A percentile compares a stretch with the other conserved stretches of the same genome.
phyloP scores from a whole-genome alignment of 2,329 filamentous ascomycete species.

The Leptographium wingfieldii region DNA sequence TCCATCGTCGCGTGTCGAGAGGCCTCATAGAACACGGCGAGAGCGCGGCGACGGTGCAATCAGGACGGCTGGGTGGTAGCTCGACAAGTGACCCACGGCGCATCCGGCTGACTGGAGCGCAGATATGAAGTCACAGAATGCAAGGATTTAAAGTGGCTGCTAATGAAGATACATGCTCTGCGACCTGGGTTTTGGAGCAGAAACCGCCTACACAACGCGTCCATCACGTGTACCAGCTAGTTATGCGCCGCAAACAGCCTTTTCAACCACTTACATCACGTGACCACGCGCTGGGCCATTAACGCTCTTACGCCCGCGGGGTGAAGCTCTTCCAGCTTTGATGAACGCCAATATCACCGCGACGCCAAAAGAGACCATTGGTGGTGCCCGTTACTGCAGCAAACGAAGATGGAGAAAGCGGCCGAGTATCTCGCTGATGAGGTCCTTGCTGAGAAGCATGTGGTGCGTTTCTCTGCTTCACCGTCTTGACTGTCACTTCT shows the following conservation, averaged over 20 bases:
- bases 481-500: not conserved
- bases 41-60: not conserved
- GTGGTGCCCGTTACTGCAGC: not conserved
- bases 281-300: conserved; percentile 10
- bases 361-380: not conserved
- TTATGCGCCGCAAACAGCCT: too few species aligned
- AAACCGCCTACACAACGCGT: not conserved
- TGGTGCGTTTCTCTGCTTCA: conserved; percentile 34
- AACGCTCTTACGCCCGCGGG: not conserved
- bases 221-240: not conserved
- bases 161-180: not conserved
- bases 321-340: not conserved
- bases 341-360: not conserved
- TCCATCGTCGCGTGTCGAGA: conserved; percentile 6
- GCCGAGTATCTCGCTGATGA: conserved; percentile 61
- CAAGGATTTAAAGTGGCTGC: not conserved
- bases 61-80: not conserved
- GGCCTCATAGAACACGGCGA: not conserved
- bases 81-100: not conserved
- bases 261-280: conserved; percentile 6
- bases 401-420: conserved; percentile 43
- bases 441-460: conserved; percentile 62
- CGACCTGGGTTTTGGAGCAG: not conserved
- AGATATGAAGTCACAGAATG: not conserved
- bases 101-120: not conserved